A percentile compares a stretch with the other conserved stretches of the same genome.
These are phyloP conservation scores for Pseudonitzschia multiseries DNA, from an alignment of 108 stramenopile genomes.

Conservation along the genomic window DNA sequence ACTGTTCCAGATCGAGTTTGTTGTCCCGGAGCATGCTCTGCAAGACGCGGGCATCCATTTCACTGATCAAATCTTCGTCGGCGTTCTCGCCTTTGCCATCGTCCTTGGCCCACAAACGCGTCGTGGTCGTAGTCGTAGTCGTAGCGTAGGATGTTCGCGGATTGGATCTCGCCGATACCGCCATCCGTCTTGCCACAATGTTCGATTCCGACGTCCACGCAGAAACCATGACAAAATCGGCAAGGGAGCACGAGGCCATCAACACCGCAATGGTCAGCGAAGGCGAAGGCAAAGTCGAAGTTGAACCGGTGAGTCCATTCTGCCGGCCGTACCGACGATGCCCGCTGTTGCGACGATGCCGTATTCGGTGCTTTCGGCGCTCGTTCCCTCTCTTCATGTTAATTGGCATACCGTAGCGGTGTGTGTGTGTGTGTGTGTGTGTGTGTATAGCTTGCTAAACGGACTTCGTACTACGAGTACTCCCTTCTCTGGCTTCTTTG, in stretches of 20 bases:
- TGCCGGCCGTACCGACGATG: no score
- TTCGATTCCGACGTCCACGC: neutral
- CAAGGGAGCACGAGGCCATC: neutral
- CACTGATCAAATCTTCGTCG: conserved; percentile 41
- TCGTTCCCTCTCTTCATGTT: no score
- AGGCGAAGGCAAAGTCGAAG: no score
- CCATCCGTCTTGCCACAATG: neutral
- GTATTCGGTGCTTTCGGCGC: no score
- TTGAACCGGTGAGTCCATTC: no score
- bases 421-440: no score
- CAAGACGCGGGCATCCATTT: conserved; percentile 76
- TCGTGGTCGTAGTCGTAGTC: no score
- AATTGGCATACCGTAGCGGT: no score
- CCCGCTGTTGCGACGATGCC: no score
- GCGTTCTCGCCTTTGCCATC: conserved; percentile 1
- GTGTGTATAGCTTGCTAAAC: no score
- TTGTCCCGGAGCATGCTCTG: conserved; percentile 65
- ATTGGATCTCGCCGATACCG: neutral
- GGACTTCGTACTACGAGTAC: no score
- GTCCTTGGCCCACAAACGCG: neutral
- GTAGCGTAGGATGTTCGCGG: neutral
- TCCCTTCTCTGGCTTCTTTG: no score
- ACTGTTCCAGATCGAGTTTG: conserved; percentile 66
- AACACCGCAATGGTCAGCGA: neutral
- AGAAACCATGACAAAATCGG: neutral